phyloP scores from a whole-genome alignment of 2,329 filamentous ascomycete species.

The Graphiopsis chlorocephala region DNA sequence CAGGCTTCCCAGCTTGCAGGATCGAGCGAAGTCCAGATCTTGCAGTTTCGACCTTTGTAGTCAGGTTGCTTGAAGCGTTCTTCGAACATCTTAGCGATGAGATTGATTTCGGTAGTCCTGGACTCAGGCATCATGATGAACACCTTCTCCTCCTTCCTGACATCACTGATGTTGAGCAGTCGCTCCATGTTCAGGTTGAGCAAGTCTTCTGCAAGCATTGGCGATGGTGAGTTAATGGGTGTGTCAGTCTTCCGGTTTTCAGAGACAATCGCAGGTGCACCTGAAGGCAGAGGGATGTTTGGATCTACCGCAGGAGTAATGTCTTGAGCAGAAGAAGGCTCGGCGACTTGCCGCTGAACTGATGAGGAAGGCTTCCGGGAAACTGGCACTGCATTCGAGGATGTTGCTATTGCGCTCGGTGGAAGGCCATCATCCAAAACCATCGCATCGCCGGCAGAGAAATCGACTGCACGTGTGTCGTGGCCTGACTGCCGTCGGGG shows the following conservation, averaged over 20 bases:
- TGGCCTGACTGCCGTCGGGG: background rate
- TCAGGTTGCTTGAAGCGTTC: slow-evolving; percentile 1
- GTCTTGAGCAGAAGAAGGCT: background rate
- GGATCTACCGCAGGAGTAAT: background rate
- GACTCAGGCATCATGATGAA: slow-evolving; percentile 30
- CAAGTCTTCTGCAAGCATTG: background rate
- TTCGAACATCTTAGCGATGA: slow-evolving; percentile 23
- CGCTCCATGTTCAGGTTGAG: background rate
- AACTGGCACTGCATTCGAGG: background rate
- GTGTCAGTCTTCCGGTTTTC: background rate
- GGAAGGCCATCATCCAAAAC: background rate
- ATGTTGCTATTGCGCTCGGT: background rate
- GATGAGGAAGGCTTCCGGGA: background rate
- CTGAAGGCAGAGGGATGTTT: background rate
- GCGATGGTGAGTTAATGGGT: background rate
- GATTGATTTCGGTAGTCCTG: slow-evolving; percentile 22
- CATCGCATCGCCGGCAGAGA: background rate
- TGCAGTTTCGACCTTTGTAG: slow-evolving; percentile 18
- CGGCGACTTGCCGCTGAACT: background rate
- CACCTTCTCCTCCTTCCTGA: slow-evolving; percentile 19
- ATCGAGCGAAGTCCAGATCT: slow-evolving; percentile 26
- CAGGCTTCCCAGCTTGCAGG: slow-evolving; percentile 26
- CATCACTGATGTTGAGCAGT: slow-evolving; percentile 14
- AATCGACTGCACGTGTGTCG: background rate
- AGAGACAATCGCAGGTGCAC: background rate